Evolutionary conservation across 1,284 basidiomycete genomes (phyloP).

Genomic region (Cryptococcus neoformans): DNA sequence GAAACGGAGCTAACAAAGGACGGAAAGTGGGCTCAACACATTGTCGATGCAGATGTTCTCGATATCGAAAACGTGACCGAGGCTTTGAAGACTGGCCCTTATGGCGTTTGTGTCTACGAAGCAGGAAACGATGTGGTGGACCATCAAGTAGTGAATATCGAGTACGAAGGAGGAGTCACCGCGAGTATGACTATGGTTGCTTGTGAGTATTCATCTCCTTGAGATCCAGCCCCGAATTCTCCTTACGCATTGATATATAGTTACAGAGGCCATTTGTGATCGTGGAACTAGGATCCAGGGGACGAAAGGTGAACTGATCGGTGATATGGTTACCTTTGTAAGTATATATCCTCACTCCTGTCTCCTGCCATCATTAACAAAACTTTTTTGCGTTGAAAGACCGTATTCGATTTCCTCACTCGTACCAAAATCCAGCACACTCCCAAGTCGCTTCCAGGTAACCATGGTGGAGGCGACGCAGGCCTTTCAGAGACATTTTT

Average conservation of each 20-base stretch:
- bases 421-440: conserved; percentile 51
- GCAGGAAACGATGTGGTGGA: conserved; percentile 75
- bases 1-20: background rate
- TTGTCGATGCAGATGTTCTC: conserved; percentile 67
- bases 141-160: conserved; percentile 77
- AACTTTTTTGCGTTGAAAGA: conserved; percentile 10
- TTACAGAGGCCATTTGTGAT: conserved; percentile 59
- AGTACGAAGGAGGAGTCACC: conserved; percentile 71
- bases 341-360: background rate
- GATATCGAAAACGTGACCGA: conserved; percentile 72
- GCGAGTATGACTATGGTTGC: conserved; percentile 72
- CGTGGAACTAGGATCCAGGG: conserved; percentile 76
- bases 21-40: conserved; percentile 29
- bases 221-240: no score
- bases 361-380: background rate
- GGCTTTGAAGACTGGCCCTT: conserved; percentile 63
- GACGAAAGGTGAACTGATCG: conserved; percentile 75
- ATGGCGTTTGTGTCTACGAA: conserved; percentile 79
- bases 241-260: background rate
- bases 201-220: conserved; percentile 14
- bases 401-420: conserved; percentile 72
- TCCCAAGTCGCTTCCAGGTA: conserved; percentile 62
- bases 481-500: conserved; percentile 70
- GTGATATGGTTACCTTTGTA: conserved; percentile 69
- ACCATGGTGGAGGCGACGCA: conserved; percentile 75